phyloP scores from a whole-genome alignment of 352 stramenopile species.

The Globisporangium cederbergense region DNA sequence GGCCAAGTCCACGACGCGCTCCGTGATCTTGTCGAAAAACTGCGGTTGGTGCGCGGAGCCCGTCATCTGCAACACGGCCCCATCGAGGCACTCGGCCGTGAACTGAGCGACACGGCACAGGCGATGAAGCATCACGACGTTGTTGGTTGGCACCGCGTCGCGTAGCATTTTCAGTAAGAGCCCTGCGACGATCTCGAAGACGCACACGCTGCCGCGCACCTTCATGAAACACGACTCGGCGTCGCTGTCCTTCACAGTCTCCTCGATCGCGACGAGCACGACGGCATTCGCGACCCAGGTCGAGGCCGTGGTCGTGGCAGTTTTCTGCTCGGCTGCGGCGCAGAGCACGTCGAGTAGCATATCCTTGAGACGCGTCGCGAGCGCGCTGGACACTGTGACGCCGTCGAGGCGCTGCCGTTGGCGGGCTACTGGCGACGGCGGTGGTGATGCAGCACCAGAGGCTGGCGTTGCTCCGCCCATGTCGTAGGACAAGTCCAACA shows the following conservation, averaged over 20 bases:
- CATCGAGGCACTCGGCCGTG: slow-evolving; percentile 47
- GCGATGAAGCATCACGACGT: slow-evolving; percentile 41
- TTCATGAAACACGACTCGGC: slow-evolving; percentile 45
- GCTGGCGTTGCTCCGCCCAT: not conserved
- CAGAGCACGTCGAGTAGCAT: slow-evolving; percentile 51
- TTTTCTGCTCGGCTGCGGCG: slow-evolving; percentile 17
- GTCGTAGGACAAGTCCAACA: slow-evolving; percentile 64
- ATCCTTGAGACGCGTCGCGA: slow-evolving; percentile 44
- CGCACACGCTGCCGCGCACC: slow-evolving; percentile 34
- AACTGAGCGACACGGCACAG: slow-evolving; percentile 48
- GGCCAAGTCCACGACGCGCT: slow-evolving; percentile 37
- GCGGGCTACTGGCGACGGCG: slow-evolving; percentile 25
- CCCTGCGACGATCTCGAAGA: slow-evolving; percentile 57
- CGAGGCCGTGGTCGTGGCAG: not conserved
- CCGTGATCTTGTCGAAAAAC: slow-evolving; percentile 49
- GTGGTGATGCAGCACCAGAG: slow-evolving; percentile 21
- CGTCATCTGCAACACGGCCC: slow-evolving; percentile 39
- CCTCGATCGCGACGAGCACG: slow-evolving; percentile 55
- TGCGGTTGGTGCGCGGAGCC: slow-evolving; percentile 37
- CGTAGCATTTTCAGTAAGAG: slow-evolving; percentile 33
- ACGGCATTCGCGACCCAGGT: slow-evolving; percentile 27
- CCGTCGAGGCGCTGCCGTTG: slow-evolving; percentile 41
- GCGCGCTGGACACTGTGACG: slow-evolving; percentile 32
- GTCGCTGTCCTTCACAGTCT: slow-evolving; percentile 38
- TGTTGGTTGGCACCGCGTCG: slow-evolving; percentile 21